Evolutionary conservation across 2,329 filamentous ascomycete species (phyloP).

Genomic region (Calonectria naviculata): DNA sequence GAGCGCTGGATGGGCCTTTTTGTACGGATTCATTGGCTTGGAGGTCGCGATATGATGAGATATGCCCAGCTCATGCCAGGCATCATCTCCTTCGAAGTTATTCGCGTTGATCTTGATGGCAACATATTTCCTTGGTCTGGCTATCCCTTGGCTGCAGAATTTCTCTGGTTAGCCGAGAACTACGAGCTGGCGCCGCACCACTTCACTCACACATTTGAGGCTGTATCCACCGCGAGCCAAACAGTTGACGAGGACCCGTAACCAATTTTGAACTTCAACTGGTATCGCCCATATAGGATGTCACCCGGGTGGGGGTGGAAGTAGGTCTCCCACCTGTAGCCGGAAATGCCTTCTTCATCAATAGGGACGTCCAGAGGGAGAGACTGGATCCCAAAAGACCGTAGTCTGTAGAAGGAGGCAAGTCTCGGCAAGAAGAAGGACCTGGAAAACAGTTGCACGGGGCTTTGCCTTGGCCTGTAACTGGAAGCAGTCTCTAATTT

Average conservation of each 20-base stretch:
- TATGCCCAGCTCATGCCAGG: constrained; percentile 32
- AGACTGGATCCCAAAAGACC: constrained; percentile 14
- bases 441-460: constrained; percentile 4
- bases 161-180: constrained; percentile 4
- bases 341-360: constrained; percentile 37
- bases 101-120: constrained; percentile 38
- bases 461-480: background rate
- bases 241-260: constrained; percentile 51
- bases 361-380: constrained; percentile 23
- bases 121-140: constrained; percentile 27
- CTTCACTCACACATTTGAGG: constrained; percentile 16
- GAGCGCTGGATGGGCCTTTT: constrained; percentile 44
- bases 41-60: constrained; percentile 19
- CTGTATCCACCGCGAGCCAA: constrained; percentile 45
- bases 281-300: constrained; percentile 45
- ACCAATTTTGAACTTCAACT: constrained; percentile 48
- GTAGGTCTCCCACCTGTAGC: constrained; percentile 38
- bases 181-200: background rate
- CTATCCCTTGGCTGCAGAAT: background rate
- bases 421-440: constrained; percentile 16
- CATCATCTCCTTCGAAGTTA: constrained; percentile 31
- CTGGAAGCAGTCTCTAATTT: background rate
- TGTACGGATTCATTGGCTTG: constrained; percentile 23
- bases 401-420: constrained; percentile 7
- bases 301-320: constrained; percentile 46